Evolutionary conservation across 1,284 basidiomycete species (phyloP), one percentile per base, ranked within the genome.

Genomic region (Apiotrichum brassicae): DNA sequence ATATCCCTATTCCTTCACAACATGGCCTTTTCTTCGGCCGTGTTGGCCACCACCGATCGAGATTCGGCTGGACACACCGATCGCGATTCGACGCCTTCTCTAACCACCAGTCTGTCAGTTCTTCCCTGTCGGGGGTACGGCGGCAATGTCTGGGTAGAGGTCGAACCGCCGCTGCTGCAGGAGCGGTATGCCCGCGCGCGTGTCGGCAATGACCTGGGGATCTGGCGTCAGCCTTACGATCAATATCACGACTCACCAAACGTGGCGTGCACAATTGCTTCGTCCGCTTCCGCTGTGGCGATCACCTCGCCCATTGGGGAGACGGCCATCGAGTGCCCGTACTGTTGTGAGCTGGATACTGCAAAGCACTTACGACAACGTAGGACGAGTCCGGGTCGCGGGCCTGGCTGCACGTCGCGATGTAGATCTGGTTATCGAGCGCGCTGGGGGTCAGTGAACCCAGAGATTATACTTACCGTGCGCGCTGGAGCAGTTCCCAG

Each of bases 341-440:
- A 92, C 82, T 87, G 61, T 39, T 28, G 18, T 41, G 18, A 48
- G 24, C 44, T n/a, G 13, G 20, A 8, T 32, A 43, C 26, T 23
- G 4, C n/a, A 25, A 9, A 22, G 32, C 14, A 75, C 84, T 60
- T 61, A 87, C 86, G 48, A 87, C 84, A 11, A 43, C 39, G 28
- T 51, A 51, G 16, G 37, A 47, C 63, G 86, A 84, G 16, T 74
- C 79, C 57, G 83, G 65, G 56, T 93, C 86, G 24, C 91, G 80
- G 1, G 92, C 91, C 32, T 89, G 88, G 58, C 89, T 93, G 70
- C 89, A 93, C 82, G 88, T 91, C 1, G 85, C 79, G 58, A 92
- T 81, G 72, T 82, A 95, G 16, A 94, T 79, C 71, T 95, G 91
- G 64, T 94, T 93, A 66, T 95, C 91, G 12, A 88, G 80, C 6